These are phyloP conservation scores for Dalechampia spathulata DNA, from an alignment of 441 rosid species.

Conservation along the genomic window DNA sequence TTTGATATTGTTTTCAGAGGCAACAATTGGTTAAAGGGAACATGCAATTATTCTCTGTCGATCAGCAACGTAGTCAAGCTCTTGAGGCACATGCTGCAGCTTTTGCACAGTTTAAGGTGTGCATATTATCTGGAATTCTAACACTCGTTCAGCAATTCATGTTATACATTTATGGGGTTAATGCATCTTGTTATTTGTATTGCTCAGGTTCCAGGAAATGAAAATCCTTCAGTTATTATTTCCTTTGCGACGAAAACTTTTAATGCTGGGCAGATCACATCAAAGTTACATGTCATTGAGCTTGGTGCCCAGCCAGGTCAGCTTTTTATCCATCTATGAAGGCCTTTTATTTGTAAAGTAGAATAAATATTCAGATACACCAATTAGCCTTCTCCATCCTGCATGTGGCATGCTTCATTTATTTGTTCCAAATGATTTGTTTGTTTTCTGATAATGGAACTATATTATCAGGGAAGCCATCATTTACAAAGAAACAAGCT, in stretches of 20 bases:
- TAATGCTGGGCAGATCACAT: slow-evolving; percentile 90
- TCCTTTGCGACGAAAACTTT: slow-evolving; percentile 81
- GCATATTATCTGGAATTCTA: slow-evolving; percentile 10
- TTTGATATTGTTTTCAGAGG: slow-evolving; percentile 44
- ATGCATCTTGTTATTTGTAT: not conserved
- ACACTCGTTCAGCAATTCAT: not conserved
- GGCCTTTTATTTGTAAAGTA: not conserved
- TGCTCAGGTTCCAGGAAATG: slow-evolving; percentile 92
- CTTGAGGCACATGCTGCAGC: slow-evolving; percentile 99
- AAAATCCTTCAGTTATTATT: slow-evolving; percentile 85
- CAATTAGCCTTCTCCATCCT: not conserved
- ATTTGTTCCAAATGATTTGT: too few species aligned
- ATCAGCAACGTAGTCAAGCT: slow-evolving; percentile 99
- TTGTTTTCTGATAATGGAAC: slow-evolving; percentile 1
- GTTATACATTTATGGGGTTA: not conserved
- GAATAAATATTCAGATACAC: not conserved
- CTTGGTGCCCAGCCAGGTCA: slow-evolving; percentile 99
- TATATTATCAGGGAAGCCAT: slow-evolving; percentile 97
- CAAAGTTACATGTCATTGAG: slow-evolving; percentile 95
- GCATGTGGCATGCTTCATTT: too few species aligned
- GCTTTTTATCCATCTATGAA: slow-evolving; percentile 10
- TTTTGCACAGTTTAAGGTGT: slow-evolving; percentile 81
- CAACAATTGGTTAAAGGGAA: slow-evolving; percentile 95
- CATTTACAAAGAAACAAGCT: slow-evolving; percentile 95
- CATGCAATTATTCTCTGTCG: slow-evolving; percentile 98